Percentiles rank a stretch among this genome's conserved stretches.
Evolutionary conservation across 441 rosid genomes (phyloP).

Genomic region (Brassica balearica): DNA sequence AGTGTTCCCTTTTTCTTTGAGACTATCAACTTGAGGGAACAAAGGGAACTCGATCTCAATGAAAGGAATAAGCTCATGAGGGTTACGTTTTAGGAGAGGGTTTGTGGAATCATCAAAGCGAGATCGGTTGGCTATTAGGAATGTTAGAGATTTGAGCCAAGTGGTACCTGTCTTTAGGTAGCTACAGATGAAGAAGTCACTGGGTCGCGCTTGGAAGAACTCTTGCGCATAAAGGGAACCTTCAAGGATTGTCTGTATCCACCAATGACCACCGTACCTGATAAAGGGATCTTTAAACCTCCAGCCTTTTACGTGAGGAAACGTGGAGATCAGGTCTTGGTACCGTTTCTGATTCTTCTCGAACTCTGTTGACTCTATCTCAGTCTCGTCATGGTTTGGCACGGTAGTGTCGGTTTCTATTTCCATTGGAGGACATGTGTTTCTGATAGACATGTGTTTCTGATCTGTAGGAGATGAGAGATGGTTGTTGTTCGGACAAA

Average conservation of each 20-base stretch:
- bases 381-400: neutral
- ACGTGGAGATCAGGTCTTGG: neutral
- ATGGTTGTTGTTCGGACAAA: neutral
- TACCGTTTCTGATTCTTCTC: neutral
- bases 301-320: neutral
- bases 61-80: constrained; percentile 4
- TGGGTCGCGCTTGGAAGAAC: neutral
- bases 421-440: neutral
- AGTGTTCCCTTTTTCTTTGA: neutral
- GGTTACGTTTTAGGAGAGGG: neutral
- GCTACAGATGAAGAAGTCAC: neutral
- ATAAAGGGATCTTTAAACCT: neutral
- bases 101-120: neutral
- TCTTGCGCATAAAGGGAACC: neutral
- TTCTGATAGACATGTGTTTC: neutral
- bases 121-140: neutral
- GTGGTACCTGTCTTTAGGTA: neutral
- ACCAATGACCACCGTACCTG: neutral
- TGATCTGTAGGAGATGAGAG: neutral
- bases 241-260: neutral
- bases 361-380: neutral
- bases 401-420: neutral
- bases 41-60: neutral
- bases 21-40: neutral
- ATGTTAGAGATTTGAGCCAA: constrained; percentile 1